Conservation (phyloP, 164 flowering plant species). For the Malania oleifera region DNA sequence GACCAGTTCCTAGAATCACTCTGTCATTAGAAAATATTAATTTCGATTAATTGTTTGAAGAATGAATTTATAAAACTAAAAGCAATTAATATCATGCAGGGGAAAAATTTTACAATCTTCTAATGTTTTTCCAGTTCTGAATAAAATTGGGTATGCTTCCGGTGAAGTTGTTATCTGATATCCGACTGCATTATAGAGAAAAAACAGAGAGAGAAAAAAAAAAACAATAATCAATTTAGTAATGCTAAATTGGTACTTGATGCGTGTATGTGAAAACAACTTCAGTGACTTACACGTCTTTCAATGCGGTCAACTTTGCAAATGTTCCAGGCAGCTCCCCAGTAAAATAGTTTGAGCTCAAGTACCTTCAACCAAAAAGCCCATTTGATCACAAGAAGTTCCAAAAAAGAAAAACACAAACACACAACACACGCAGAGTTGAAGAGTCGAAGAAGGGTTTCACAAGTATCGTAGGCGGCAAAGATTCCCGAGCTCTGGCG, state of each 20-base stretch:
- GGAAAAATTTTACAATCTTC: constrained; percentile 27
- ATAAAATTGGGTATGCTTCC: constrained; percentile 52
- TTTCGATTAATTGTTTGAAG: not conserved
- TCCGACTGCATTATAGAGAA: constrained; percentile 28
- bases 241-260: not conserved
- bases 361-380: constrained; percentile 20
- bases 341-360: constrained; percentile 40
- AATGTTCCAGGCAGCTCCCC: constrained; percentile 43
- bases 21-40: constrained; percentile 16
- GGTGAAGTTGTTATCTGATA: constrained; percentile 34
- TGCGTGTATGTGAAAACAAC: not conserved
- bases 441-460: constrained; percentile 5
- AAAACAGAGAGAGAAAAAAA: too few relatives aligned
- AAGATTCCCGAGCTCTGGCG: constrained; percentile 33
- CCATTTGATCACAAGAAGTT: not conserved
- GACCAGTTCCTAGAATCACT: constrained; percentile 33
- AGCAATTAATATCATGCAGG: not conserved
- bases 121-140: constrained; percentile 32
- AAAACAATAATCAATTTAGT: not conserved
- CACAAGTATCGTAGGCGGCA: constrained; percentile 22
- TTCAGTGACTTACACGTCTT: constrained; percentile 36
- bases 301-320: constrained; percentile 31
- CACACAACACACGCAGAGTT: too few relatives aligned
- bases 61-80: not conserved
- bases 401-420: not conserved